Percentiles rank a stretch among this genome's conserved stretches.
Conservation (phyloP, 805 yeast species). For the Metschnikowia aberdeeniae region DNA sequence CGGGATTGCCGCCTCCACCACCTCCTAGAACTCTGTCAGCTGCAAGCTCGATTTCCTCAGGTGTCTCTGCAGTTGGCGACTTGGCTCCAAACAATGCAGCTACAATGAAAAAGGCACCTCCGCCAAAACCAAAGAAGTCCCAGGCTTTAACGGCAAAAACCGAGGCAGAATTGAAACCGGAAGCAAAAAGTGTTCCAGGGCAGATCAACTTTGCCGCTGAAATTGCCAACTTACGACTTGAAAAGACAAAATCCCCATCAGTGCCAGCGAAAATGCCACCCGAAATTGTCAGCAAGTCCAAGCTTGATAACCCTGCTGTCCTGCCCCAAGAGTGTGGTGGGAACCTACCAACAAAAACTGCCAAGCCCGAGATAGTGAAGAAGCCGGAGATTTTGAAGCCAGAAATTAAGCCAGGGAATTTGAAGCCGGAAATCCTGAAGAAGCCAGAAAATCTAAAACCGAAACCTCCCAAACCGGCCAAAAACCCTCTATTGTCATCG, state of each 20-base stretch:
- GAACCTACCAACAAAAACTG: conserved; percentile 16
- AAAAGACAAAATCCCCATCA: neutral
- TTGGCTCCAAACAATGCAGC: neutral
- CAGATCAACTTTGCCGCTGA: conserved; percentile 28
- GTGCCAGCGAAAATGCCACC: neutral
- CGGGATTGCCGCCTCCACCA: conserved; percentile 6
- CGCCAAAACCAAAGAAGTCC: conserved; percentile 40
- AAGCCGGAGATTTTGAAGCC: conserved; percentile 1
- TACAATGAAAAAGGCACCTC: conserved; percentile 31
- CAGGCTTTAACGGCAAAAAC: neutral
- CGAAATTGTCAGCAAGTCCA: neutral
- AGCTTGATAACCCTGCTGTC: too few species aligned
- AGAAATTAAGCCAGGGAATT: neutral
- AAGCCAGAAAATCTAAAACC: neutral
- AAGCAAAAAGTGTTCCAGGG: neutral
- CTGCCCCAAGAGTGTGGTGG: neutral
- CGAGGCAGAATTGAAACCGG: conserved; percentile 2
- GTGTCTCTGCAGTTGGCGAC: neutral
- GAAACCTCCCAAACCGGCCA: neutral
- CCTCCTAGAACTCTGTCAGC: conserved; percentile 8
- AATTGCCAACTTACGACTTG: conserved; percentile 17
- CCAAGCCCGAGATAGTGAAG: conserved; percentile 11
- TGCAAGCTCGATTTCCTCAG: neutral
- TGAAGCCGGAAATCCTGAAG: neutral
- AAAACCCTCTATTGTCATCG: neutral